phyloP scores from a whole-genome alignment of 2,329 filamentous ascomycete genomes.

The Talaromyces sp. region DNA sequence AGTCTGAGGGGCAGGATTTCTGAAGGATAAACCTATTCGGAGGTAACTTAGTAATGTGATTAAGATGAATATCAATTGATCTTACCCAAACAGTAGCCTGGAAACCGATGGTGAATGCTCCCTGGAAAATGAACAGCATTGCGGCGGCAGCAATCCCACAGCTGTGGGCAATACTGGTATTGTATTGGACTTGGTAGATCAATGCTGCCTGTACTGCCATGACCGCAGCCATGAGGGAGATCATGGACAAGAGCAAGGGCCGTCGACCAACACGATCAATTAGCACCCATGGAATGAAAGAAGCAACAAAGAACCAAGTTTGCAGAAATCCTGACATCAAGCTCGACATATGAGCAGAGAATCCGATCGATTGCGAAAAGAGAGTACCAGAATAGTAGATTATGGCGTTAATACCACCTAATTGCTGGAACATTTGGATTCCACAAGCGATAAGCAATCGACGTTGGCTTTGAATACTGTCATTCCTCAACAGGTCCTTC shows the following conservation, averaged over 20 bases:
- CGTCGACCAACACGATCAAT: slow-evolving; percentile 38
- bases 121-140: slow-evolving; percentile 44
- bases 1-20: too few species aligned
- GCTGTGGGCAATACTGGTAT: slow-evolving; percentile 29
- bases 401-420: slow-evolving; percentile 40
- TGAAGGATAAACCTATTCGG: too few species aligned
- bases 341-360: slow-evolving; percentile 36
- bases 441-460: slow-evolving; percentile 6
- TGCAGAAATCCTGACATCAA: slow-evolving; percentile 47
- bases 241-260: slow-evolving; percentile 35
- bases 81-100: slow-evolving; percentile 36
- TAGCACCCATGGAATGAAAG: slow-evolving; percentile 37
- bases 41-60: too few species aligned
- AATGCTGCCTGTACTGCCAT: slow-evolving; percentile 44
- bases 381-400: slow-evolving; percentile 38
- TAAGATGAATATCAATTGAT: too few species aligned
- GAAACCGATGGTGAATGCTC: slow-evolving; percentile 42
- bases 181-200: slow-evolving; percentile 41
- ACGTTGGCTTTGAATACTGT: slow-evolving; percentile 3
- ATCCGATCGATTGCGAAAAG: slow-evolving; percentile 41
- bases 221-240: slow-evolving; percentile 40
- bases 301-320: slow-evolving; percentile 43
- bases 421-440: slow-evolving; percentile 32
- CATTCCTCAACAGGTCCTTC: slow-evolving; percentile 8
- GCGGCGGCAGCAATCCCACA: slow-evolving; percentile 41